Evolutionary conservation across 306 rosid species (phyloP).

Genomic region (Amphicarpaea edgeworthii): DNA sequence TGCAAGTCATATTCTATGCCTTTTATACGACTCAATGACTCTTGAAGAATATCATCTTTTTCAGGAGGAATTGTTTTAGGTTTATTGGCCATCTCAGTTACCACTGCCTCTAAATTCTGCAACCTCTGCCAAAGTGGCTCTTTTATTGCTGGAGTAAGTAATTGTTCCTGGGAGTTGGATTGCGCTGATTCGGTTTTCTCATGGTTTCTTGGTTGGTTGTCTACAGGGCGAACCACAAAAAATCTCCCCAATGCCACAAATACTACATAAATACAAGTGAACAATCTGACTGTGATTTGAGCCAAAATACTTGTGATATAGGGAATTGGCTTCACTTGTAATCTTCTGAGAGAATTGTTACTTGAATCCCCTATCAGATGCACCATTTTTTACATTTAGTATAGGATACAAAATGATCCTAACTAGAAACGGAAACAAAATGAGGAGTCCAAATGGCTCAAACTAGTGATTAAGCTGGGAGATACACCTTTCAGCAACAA

Average conservation of each 20-base stretch:
- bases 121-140: constrained; percentile 85
- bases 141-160: constrained; percentile 49
- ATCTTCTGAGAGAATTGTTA: constrained; percentile 56
- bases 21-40: constrained; percentile 90
- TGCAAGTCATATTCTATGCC: constrained; percentile 89
- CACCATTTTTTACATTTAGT: constrained; percentile 38
- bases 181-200: constrained; percentile 45
- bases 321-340: constrained; percentile 53
- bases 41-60: constrained; percentile 88
- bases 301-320: constrained; percentile 50
- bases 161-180: constrained; percentile 60
- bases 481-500: constrained; percentile 47
- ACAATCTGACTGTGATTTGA: constrained; percentile 59
- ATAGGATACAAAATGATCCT: constrained; percentile 7
- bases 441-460: constrained; percentile 6
- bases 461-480: constrained; percentile 39
- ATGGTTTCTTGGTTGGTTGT: constrained; percentile 43
- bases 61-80: constrained; percentile 89
- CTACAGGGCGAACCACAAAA: constrained; percentile 43
- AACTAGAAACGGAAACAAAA: constrained; percentile 33
- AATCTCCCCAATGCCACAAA: constrained; percentile 58
- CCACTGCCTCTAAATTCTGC: constrained; percentile 77
- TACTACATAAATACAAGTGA: constrained; percentile 65
- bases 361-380: constrained; percentile 63
- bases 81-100: constrained; percentile 76